Percentiles rank a stretch among this genome's conserved stretches.
Conservation (phyloP, 1,284 basidiomycete genomes). For the Dichomitus squalens region DNA sequence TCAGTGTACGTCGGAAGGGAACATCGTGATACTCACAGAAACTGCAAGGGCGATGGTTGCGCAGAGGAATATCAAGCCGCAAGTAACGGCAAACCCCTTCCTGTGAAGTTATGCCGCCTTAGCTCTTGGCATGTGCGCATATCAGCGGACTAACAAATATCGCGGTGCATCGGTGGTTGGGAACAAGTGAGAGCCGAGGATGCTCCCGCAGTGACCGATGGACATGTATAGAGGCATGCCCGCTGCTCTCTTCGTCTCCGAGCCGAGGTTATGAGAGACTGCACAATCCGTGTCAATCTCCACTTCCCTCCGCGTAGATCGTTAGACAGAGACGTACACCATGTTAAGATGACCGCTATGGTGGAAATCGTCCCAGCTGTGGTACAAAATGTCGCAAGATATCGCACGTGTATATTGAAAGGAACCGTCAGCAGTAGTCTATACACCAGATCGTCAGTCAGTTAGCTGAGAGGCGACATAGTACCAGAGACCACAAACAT, state of each 20-base stretch:
- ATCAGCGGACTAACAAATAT: slow-evolving; percentile 50
- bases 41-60: too few species aligned
- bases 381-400: slow-evolving; percentile 73
- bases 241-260: slow-evolving; percentile 75
- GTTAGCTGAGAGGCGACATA: too few species aligned
- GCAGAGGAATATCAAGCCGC: slow-evolving; percentile 60
- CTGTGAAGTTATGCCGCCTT: slow-evolving; percentile 44
- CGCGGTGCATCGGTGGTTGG: slow-evolving; percentile 62
- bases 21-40: too few species aligned
- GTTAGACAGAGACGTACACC: too few species aligned
- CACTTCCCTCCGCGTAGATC: too few species aligned
- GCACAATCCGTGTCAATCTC: too few species aligned
- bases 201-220: slow-evolving; percentile 73
- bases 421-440: slow-evolving; percentile 55
- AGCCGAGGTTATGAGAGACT: slow-evolving; percentile 77
- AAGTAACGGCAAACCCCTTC: slow-evolving; percentile 67
- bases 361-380: slow-evolving; percentile 70
- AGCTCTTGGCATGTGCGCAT: background rate
- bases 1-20: too few species aligned
- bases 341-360: slow-evolving; percentile 68
- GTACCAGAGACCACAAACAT: slow-evolving; percentile 45
- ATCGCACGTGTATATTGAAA: slow-evolving; percentile 53
- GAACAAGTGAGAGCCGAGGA: slow-evolving; percentile 73
- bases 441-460: too few species aligned
- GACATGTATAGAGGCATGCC: slow-evolving; percentile 77